Evolutionary conservation across 345 rosid genomes (phyloP).

Genomic region (Erucastrum elatum): DNA sequence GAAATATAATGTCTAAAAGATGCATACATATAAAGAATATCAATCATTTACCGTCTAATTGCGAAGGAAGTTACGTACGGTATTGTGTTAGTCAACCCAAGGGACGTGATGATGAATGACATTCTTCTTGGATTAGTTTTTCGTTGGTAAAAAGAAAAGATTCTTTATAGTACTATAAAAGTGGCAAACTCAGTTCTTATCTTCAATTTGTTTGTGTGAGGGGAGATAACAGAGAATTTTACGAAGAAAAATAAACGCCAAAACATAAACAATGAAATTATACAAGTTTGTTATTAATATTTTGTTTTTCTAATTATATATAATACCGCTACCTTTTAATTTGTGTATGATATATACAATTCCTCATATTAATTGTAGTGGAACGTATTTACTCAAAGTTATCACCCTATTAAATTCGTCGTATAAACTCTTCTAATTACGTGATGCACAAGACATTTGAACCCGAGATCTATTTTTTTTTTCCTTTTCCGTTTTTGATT

Average conservation of each 20-base stretch:
- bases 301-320: not conserved
- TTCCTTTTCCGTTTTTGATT: too few relatives aligned
- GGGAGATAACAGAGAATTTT: not conserved
- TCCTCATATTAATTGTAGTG: not conserved
- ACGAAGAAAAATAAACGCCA: not conserved
- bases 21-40: not conserved
- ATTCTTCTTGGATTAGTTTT: conserved; percentile 19
- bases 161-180: not conserved
- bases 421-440: too few relatives aligned
- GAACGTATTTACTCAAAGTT: not conserved
- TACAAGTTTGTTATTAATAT: not conserved
- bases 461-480: too few relatives aligned
- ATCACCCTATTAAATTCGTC: too few relatives aligned
- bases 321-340: not conserved
- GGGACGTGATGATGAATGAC: conserved; percentile 28
- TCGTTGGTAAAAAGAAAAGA: conserved; percentile 30
- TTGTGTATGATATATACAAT: too few relatives aligned
- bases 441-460: too few relatives aligned
- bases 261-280: not conserved
- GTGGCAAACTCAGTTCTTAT: conserved; percentile 20
- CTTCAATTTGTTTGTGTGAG: conserved; percentile 13
- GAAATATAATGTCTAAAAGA: not conserved
- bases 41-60: conserved; percentile 29
- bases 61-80: conserved; percentile 22
- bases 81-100: conserved; percentile 31